Evolutionary conservation across 192 early-diverging fungal species (phyloP).

Genomic region (Haplosporangium gracile): DNA sequence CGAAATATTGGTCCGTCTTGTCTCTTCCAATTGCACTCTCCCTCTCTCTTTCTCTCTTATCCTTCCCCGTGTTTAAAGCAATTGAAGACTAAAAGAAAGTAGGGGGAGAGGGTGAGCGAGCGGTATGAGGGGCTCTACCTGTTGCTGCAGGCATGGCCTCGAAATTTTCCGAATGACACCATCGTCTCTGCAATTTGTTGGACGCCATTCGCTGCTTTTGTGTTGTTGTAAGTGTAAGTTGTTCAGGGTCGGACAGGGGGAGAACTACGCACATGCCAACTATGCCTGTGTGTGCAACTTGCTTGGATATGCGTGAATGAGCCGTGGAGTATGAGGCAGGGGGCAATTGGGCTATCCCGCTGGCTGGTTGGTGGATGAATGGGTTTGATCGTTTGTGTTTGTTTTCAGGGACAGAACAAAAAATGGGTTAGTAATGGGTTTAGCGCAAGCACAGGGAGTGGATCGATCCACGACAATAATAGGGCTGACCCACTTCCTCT

Average conservation of each 20-base stretch:
- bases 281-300: background rate
- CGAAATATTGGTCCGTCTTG: background rate
- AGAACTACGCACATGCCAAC: conserved; percentile 19
- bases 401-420: too few relatives aligned
- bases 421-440: too few relatives aligned
- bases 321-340: background rate
- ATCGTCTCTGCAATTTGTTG: conserved; percentile 6
- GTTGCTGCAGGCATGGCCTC: conserved; percentile 29
- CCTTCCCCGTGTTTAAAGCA: background rate
- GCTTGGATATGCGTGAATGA: background rate
- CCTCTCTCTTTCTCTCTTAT: background rate
- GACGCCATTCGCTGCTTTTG: background rate
- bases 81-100: background rate
- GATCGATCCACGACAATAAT: too few relatives aligned
- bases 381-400: too few relatives aligned
- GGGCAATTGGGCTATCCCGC: conserved; percentile 5
- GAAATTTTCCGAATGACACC: conserved; percentile 40
- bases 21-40: background rate
- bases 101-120: background rate
- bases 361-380: background rate
- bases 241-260: background rate
- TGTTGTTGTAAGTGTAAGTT: too few relatives aligned
- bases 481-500: too few relatives aligned
- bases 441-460: too few relatives aligned
- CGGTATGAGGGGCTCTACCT: background rate